Base-by-base conservation (phyloP, 2,329 filamentous ascomycete species). In the Fusarium sp. region DNA sequence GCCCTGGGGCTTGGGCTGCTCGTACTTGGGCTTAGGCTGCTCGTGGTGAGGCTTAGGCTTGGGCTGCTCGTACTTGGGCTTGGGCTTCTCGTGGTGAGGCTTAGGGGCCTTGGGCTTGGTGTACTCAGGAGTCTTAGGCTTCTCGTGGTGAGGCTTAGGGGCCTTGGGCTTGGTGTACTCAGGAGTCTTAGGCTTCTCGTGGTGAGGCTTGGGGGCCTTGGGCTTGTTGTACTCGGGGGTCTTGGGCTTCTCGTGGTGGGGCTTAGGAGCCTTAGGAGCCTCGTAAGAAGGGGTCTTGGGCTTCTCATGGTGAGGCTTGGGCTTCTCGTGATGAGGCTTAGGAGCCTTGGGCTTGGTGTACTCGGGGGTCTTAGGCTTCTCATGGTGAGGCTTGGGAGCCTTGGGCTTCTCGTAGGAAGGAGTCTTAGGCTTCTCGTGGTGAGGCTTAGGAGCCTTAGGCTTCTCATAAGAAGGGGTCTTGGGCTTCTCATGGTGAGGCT, bases 291-390 rank as follows among this genome's bases (percentile, higher is more conserved):
- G 19, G 15, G 22, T 17, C 48, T 54, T 54, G 10, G 56, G 56
- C 41, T 54, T 28, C 56, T 56, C 50, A 22, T 63, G 43, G 32
- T 62, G 26, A 43, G 56, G 43, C 40, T 56, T 56, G 11, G 50
- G 22, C 22, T 22, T 22, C 22, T 22, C 22, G 22, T 22, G n/a
- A n/a, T n/a, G n/a, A n/a, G n/a, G n/a, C n/a, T n/a, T n/a, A n/a
- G n/a, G 20, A 5, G 20, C 20, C 20, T 22, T 22, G 20, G 20
- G 20, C 20, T 22, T n/a, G n/a, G n/a, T n/a, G n/a, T n/a, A n/a
- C n/a, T n/a, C n/a, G n/a, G n/a, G n/a, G n/a, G n/a, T n/a, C 26
- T 47, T 51, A 14, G 53, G 53, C 20, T 51, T 20, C 45, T 45
- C 40, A 15, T 54, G 30, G 15, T 55, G 32, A 45, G 54, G 53